Evolutionary conservation across 768 basidiomycete species (phyloP), one percentile per base, ranked within the genome.

Genomic region (Baorangia bicolor): DNA sequence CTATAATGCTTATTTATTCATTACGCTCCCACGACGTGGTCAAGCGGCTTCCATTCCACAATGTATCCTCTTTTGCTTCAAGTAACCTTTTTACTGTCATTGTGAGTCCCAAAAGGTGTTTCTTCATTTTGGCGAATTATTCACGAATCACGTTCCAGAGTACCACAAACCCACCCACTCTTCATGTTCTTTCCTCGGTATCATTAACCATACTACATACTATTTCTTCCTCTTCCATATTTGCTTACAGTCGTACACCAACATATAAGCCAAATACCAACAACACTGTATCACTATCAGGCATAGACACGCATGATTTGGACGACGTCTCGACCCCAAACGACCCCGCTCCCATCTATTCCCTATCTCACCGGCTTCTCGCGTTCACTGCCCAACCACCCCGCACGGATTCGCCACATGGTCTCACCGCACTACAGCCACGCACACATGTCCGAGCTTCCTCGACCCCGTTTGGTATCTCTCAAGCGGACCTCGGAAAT

Each of bases 321-420:
- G 58, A 58, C 56, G 59, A 61, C 42, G 16, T 30, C 62, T 55
- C 59, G 13, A 45, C 50, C 7, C 16, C 55, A 28, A 55, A 59
- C 64, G 51, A 60, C 31, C 76, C 76, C 1, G 70, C 61, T n/a
- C 82, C 88, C 2, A 70, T 87, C 11, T 88, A 82, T 64, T 76
- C 85, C 4, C 73, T 87, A 20, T 84, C 84, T 13, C 70, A 77
- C 34, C 84, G 87, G 11, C 79, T 91, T 25, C 74, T 90, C 14
- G 87, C 84, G 5, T 88, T 80, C 60, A 78, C 81, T 10, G 71
- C 74, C n/a, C 73, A 69, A 11, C 64, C 73, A 30, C 66, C 75
- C 16, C 64, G 64, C 37, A 31, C 62, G 5, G 67, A 68, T 60
- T 63, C 63, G 16, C 48, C 59, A 8, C 65, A 53, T 33, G 63